Evolutionary conservation across 1,284 basidiomycete species (phyloP).

Genomic region (Microbotryum scabiosae): DNA sequence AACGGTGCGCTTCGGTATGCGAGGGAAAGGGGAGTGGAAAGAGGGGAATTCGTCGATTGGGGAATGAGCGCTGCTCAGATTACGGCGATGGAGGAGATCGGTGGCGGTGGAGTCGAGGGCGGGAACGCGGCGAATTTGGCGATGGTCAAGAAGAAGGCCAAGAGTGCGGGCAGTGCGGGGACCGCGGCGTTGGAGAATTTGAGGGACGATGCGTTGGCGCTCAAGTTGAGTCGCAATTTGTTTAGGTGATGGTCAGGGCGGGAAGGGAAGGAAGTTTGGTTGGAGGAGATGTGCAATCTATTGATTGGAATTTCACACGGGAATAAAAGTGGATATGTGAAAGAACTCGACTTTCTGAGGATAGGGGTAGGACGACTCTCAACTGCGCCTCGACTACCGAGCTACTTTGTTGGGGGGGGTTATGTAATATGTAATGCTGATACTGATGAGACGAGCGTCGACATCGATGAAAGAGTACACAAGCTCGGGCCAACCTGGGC

Average conservation of each 20-base stretch:
- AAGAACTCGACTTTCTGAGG: no score
- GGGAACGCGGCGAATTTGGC: not conserved
- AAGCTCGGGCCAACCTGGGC: no score
- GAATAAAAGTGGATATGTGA: no score
- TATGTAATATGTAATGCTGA: no score
- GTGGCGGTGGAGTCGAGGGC: constrained; percentile 4
- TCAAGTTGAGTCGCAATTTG: constrained; percentile 20
- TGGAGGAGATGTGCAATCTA: not conserved
- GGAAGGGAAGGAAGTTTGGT: not conserved
- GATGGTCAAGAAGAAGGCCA: constrained; percentile 2
- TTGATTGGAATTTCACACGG: no score
- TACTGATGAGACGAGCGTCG: no score
- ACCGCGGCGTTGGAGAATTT: constrained; percentile 15
- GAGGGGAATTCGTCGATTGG: not conserved
- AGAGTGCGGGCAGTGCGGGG: not conserved
- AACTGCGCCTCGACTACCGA: no score
- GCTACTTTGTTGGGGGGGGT: no score
- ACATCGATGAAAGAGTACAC: no score
- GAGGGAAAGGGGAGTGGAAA: constrained; percentile 3
- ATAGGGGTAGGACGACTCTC: no score
- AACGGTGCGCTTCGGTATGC: constrained; percentile 12
- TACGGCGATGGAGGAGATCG: not conserved
- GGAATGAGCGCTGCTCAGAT: not conserved
- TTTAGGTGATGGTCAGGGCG: constrained; percentile 3
- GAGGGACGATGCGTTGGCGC: constrained; percentile 25